These are phyloP conservation scores for Aspergillus felis DNA, from an alignment of 2,329 filamentous ascomycete species.

Conservation along the genomic window DNA sequence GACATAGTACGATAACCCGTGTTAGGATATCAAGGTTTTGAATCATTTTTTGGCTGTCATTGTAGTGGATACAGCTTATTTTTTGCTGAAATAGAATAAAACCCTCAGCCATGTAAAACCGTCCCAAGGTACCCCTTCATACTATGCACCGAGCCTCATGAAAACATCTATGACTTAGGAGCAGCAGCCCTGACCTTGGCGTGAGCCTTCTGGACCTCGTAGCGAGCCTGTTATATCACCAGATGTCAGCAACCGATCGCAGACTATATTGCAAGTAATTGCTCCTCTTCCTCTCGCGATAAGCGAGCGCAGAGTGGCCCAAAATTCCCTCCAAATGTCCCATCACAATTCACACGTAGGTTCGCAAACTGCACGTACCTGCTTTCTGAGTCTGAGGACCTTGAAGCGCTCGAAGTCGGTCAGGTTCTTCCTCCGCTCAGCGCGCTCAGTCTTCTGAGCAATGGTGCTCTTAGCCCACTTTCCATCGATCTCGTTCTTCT, in stretches of 20 bases:
- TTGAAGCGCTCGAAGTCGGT: conserved; percentile 99
- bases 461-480: conserved; percentile 91
- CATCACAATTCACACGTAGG: neutral
- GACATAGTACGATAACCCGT: conserved; percentile 6
- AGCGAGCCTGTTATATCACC: conserved; percentile 59
- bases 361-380: conserved; percentile 56
- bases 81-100: conserved; percentile 34
- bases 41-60: conserved; percentile 42
- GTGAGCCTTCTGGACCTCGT: conserved; percentile 94
- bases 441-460: conserved; percentile 88
- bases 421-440: conserved; percentile 80
- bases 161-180: conserved; percentile 55
- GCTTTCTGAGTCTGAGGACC: conserved; percentile 98
- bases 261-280: neutral
- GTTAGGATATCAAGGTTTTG: conserved; percentile 41
- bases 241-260: conserved; percentile 13
- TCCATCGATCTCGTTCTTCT: conserved; percentile 82
- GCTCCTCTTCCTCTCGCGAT: neutral
- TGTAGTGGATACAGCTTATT: conserved; percentile 39
- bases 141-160: conserved; percentile 41
- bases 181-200: conserved; percentile 85
- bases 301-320: neutral
- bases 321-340: neutral
- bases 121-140: conserved; percentile 40
- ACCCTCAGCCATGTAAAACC: conserved; percentile 36